Evolutionary conservation across 2,329 filamentous ascomycete species (phyloP).

Genomic region (Alternaria triticimaculans): DNA sequence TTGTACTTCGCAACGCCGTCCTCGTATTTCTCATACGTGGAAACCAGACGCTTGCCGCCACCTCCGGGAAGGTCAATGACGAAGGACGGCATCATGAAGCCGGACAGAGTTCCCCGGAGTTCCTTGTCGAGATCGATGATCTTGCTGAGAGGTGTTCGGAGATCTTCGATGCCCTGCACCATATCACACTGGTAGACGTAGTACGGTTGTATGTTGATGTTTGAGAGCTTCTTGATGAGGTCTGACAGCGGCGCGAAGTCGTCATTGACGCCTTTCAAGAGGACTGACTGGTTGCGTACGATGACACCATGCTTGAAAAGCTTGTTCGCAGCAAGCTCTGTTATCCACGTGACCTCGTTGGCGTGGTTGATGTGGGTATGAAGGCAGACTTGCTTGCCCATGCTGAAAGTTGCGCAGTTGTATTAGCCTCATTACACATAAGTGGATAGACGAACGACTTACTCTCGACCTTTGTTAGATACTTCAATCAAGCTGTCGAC

Average conservation of each 20-base stretch:
- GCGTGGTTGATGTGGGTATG: conserved; percentile 73
- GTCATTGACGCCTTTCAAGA: conserved; percentile 67
- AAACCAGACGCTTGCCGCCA: conserved; percentile 67
- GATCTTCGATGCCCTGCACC: conserved; percentile 66
- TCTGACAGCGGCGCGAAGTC: conserved; percentile 59
- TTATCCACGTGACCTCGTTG: conserved; percentile 68
- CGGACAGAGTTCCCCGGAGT: conserved; percentile 66
- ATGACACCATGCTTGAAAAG: conserved; percentile 60
- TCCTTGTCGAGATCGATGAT: conserved; percentile 65
- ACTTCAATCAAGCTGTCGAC: conserved; percentile 59
- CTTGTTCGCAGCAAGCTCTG: conserved; percentile 58
- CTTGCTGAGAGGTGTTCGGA: conserved; percentile 66
- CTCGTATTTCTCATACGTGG: conserved; percentile 62
- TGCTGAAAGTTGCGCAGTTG: neutral
- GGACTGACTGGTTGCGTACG: conserved; percentile 67
- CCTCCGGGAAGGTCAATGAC: conserved; percentile 69
- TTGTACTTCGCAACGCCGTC: conserved; percentile 62
- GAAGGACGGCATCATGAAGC: conserved; percentile 68
- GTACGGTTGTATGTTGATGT: conserved; percentile 67
- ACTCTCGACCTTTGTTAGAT: conserved; percentile 57
- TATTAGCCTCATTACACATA: neutral
- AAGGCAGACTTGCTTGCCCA: conserved; percentile 66
- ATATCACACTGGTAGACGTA: conserved; percentile 72
- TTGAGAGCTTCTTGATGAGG: conserved; percentile 62
- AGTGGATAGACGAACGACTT: neutral